Conservation (phyloP, 2,329 filamentous ascomycete species). For the Orbilia javanica region DNA sequence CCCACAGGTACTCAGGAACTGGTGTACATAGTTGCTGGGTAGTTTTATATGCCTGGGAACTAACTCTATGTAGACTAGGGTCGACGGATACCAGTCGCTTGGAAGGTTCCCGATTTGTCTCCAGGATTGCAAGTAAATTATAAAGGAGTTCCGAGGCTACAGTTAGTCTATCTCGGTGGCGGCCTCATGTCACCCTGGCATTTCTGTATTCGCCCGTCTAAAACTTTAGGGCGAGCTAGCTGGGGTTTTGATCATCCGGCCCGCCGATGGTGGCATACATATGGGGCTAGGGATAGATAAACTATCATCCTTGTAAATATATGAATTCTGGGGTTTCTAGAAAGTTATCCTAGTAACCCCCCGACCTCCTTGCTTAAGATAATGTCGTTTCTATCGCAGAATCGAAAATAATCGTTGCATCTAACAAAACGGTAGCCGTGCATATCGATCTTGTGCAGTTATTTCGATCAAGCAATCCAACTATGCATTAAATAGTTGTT, state of each 20-base stretch:
- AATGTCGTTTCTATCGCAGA: not conserved
- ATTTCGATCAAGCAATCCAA: not conserved
- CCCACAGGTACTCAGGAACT: not conserved
- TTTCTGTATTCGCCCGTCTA: not conserved
- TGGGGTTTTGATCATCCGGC: no score
- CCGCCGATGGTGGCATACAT: no score
- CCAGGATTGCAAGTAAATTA: not conserved
- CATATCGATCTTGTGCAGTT: not conserved
- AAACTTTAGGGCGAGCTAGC: no score
- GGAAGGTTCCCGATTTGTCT: not conserved
- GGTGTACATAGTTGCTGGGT: not conserved
- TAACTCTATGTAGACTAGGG: not conserved
- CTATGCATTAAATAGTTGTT: not conserved
- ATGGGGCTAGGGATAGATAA: no score
- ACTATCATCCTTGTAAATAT: no score
- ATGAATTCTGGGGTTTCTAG: not conserved
- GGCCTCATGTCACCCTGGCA: not conserved
- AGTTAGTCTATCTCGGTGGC: not conserved
- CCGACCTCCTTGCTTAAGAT: not conserved
- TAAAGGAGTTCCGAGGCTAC: not conserved
- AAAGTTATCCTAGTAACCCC: not conserved
- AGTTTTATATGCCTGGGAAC: conserved; percentile 2
- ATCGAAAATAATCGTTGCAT: not conserved
- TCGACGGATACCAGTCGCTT: not conserved
- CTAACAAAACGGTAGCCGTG: not conserved